These are phyloP conservation scores for Candida succiphila DNA, from an alignment of 805 yeast species.

Conservation along the genomic window DNA sequence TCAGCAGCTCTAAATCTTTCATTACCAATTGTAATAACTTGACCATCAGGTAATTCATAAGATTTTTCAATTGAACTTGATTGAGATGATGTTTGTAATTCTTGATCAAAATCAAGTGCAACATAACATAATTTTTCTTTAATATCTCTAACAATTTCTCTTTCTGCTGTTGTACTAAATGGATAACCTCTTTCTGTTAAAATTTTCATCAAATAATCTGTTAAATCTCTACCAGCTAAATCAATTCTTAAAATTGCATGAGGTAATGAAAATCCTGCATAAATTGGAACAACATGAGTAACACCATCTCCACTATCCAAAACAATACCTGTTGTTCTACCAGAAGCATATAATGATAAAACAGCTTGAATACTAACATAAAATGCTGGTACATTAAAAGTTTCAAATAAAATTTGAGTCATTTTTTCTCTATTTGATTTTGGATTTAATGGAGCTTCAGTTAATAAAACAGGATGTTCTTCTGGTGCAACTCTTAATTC, in stretches of 20 bases:
- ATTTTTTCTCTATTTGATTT: slow-evolving; percentile 99
- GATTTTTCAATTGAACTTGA: slow-evolving; percentile 97
- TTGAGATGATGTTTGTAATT: slow-evolving; percentile 98
- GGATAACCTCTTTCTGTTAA: slow-evolving; percentile 98
- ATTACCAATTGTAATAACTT: slow-evolving; percentile 98
- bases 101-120: slow-evolving; percentile 98
- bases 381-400: slow-evolving; percentile 98
- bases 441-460: slow-evolving; percentile 99
- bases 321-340: slow-evolving; percentile 99
- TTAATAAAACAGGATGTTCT: slow-evolving; percentile 98
- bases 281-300: slow-evolving; percentile 99
- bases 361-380: slow-evolving; percentile 99
- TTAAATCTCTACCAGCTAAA: slow-evolving; percentile 99
- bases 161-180: slow-evolving; percentile 98
- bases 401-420: slow-evolving; percentile 99
- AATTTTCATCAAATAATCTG: slow-evolving; percentile 98
- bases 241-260: slow-evolving; percentile 98
- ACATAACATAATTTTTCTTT: slow-evolving; percentile 99
- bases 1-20: slow-evolving; percentile 99
- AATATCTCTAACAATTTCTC: slow-evolving; percentile 90
- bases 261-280: slow-evolving; percentile 98
- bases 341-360: slow-evolving; percentile 94
- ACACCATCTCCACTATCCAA: slow-evolving; percentile 99
- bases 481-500: slow-evolving; percentile 99
- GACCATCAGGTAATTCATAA: slow-evolving; percentile 99